These are phyloP conservation scores for Trichothecium roseum DNA, from an alignment of 2,329 filamentous ascomycete species.

Conservation along the genomic window DNA sequence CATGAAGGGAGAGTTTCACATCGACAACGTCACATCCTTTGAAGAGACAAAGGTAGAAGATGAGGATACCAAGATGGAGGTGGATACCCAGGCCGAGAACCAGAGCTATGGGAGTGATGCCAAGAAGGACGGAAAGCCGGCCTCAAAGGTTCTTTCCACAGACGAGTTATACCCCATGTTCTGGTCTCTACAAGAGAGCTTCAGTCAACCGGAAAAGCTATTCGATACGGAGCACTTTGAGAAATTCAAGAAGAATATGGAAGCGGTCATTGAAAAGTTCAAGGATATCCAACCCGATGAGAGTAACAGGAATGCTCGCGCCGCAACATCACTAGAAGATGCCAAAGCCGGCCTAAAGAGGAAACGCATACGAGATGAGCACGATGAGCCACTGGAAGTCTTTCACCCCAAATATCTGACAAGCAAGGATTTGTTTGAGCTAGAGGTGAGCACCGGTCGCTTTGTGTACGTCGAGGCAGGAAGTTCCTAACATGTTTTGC, in stretches of 20 bases:
- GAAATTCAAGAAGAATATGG: constrained; percentile 72
- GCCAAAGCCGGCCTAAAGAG: constrained; percentile 58
- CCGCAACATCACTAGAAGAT: constrained; percentile 48
- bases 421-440: constrained; percentile 89
- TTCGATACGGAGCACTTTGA: constrained; percentile 63
- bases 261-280: constrained; percentile 51
- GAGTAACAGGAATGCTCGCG: constrained; percentile 23
- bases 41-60: constrained; percentile 38
- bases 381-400: constrained; percentile 34
- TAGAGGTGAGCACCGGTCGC: constrained; percentile 82
- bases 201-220: constrained; percentile 78
- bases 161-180: constrained; percentile 80
- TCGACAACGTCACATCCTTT: constrained; percentile 81
- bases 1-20: constrained; percentile 86
- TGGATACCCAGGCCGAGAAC: constrained; percentile 41
- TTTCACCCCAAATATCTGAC: constrained; percentile 99
- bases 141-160: constrained; percentile 33
- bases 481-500: constrained; percentile 12
- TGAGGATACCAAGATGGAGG: constrained; percentile 43
- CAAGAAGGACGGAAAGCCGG: constrained; percentile 34
- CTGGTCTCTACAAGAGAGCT: constrained; percentile 85
- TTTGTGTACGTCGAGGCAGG: too few relatives aligned
- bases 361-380: constrained; percentile 47
- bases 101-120: constrained; percentile 16
- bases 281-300: constrained; percentile 37